phyloP scores from a whole-genome alignment of 768 basidiomycete genomes.

The Stropharia rugosoannulata region DNA sequence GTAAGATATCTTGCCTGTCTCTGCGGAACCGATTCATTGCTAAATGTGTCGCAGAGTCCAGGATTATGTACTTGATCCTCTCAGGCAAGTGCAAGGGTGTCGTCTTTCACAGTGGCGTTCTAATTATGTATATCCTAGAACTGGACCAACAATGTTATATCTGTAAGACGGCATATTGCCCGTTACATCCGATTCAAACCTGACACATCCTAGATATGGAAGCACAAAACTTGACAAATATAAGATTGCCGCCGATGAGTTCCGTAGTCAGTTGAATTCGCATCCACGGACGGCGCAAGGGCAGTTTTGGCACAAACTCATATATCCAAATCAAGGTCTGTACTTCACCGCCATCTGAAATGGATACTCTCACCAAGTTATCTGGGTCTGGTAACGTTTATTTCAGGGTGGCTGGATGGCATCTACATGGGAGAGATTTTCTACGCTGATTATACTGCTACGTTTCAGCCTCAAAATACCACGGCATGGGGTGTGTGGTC shows the following conservation, averaged over 20 bases:
- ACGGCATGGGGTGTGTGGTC: constrained; percentile 37
- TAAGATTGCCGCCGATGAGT: constrained; percentile 39
- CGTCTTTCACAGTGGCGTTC: background rate
- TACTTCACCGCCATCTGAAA: background rate
- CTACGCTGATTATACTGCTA: constrained; percentile 38
- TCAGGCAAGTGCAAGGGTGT: constrained; percentile 23
- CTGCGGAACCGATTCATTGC: background rate
- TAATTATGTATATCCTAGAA: constrained; percentile 18
- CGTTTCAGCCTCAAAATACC: constrained; percentile 31
- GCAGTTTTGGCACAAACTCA: constrained; percentile 47
- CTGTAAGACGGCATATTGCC: constrained; percentile 24
- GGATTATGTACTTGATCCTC: constrained; percentile 33
- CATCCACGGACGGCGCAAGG: constrained; percentile 46
- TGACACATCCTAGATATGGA: constrained; percentile 26
- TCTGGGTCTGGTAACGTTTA: no score
- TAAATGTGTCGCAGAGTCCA: constrained; percentile 20
- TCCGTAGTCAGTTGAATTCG: constrained; percentile 34
- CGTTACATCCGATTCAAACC: background rate
- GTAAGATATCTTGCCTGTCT: constrained; percentile 20
- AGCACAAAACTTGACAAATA: constrained; percentile 35
- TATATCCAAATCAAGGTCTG: constrained; percentile 41
- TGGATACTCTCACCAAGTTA: background rate
- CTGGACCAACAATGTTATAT: constrained; percentile 39
- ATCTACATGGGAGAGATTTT: constrained; percentile 48
- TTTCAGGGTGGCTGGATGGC: constrained; percentile 45